phyloP scores from a whole-genome alignment of 768 basidiomycete genomes.

The Clavaria fumosa region DNA sequence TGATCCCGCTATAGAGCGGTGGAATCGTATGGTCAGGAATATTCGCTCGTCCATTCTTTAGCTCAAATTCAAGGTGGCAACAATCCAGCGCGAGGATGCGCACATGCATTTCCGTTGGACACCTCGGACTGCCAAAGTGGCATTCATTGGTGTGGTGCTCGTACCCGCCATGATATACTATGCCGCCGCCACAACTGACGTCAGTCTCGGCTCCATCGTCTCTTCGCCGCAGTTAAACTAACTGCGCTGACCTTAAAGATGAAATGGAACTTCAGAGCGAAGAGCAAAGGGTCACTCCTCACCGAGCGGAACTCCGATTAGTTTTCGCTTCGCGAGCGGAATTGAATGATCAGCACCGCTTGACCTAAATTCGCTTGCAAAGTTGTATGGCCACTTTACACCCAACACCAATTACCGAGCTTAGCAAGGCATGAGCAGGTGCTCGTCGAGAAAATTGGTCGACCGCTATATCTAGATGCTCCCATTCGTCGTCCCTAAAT shows the following conservation, averaged over 20 bases:
- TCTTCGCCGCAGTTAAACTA: too few relatives aligned
- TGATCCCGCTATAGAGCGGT: constrained; percentile 48
- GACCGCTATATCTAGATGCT: constrained; percentile 86
- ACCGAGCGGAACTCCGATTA: too few relatives aligned
- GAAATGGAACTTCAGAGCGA: too few relatives aligned
- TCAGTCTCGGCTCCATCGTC: too few relatives aligned
- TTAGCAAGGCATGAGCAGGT: constrained; percentile 82
- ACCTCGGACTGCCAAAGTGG: constrained; percentile 41
- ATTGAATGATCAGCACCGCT: too few relatives aligned
- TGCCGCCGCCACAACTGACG: constrained; percentile 30
- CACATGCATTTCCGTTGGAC: constrained; percentile 78
- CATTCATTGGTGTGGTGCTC: constrained; percentile 47
- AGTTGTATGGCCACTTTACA: constrained; percentile 85
- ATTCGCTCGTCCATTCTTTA: constrained; percentile 6
- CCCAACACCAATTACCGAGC: constrained; percentile 68
- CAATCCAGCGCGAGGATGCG: constrained; percentile 60
- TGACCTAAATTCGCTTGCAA: constrained; percentile 72
- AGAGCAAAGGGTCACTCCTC: too few relatives aligned
- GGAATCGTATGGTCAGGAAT: constrained; percentile 40
- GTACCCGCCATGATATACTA: constrained; percentile 44
- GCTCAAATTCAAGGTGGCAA: constrained; percentile 5
- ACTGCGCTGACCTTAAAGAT: too few relatives aligned
- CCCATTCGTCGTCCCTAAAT: constrained; percentile 88
- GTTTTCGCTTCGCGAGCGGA: too few relatives aligned
- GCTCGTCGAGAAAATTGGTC: constrained; percentile 78